Evolutionary conservation across 2,329 filamentous ascomycete species (phyloP).

Genomic region (Aspergillus sp.): DNA sequence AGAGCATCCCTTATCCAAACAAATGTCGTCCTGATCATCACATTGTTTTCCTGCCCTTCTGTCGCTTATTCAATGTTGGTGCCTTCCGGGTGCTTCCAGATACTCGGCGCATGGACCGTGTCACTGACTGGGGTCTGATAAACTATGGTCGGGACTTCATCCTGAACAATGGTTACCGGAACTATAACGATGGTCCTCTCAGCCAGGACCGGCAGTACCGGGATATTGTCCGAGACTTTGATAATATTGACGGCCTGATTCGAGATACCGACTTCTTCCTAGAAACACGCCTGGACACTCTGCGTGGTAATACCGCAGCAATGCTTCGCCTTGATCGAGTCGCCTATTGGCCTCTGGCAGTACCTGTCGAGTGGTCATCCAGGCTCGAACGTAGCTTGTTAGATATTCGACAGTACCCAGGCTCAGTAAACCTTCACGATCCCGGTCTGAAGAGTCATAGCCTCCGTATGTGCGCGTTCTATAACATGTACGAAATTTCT

Average conservation of each 20-base stretch:
- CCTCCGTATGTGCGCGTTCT: not conserved
- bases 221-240: not conserved
- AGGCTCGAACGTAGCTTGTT: not conserved
- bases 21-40: not conserved
- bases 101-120: not conserved
- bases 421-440: not conserved
- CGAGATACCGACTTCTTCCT: slow-evolving; percentile 6
- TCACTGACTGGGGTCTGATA: not conserved
- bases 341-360: not conserved
- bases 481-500: not conserved
- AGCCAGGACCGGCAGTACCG: not conserved
- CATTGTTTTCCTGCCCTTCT: slow-evolving; percentile 4
- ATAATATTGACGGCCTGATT: slow-evolving; percentile 1
- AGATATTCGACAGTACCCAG: not conserved
- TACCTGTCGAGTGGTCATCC: rapidly evolving
- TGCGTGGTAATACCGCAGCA: not conserved
- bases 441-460: not conserved
- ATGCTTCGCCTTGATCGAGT: not conserved
- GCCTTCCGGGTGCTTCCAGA: not conserved
- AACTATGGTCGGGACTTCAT: slow-evolving; percentile 5
- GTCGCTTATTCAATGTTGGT: not conserved
- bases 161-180: slow-evolving; percentile 1
- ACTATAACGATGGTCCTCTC: not conserved
- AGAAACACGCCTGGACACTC: not conserved
- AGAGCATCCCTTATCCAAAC: slow-evolving; percentile 2